These are phyloP conservation scores for Globisporangium solare DNA, from an alignment of 352 stramenopile species.

Conservation along the genomic window DNA sequence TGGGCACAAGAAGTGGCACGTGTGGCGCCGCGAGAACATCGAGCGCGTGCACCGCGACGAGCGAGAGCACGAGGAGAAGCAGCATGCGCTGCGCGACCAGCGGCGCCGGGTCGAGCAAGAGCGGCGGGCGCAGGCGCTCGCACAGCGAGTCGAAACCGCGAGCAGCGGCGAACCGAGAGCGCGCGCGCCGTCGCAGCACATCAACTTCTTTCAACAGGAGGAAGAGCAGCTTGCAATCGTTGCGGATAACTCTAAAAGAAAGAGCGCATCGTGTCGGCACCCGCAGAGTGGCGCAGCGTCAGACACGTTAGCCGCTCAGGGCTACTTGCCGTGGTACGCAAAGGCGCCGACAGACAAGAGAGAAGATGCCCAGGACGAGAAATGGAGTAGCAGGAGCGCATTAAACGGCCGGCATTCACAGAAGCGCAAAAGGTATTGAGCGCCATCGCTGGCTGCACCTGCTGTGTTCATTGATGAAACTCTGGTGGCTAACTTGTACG, in stretches of 20 bases:
- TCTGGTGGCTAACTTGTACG: not conserved
- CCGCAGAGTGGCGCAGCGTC: not conserved
- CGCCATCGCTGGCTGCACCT: not conserved
- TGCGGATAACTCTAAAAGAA: not conserved
- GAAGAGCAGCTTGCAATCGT: slow-evolving; percentile 8
- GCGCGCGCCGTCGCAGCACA: slow-evolving; percentile 11
- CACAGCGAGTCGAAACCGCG: not conserved
- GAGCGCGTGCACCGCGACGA: slow-evolving; percentile 73
- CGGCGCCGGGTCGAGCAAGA: slow-evolving; percentile 31
- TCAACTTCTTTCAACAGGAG: slow-evolving; percentile 42
- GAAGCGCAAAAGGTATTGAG: slow-evolving; percentile 33
- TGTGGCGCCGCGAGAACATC: slow-evolving; percentile 82
- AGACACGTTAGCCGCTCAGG: slow-evolving; percentile 32
- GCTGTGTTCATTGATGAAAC: not conserved
- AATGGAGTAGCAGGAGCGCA: slow-evolving; percentile 1
- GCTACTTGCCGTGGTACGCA: slow-evolving; percentile 41
- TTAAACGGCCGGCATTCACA: slow-evolving; percentile 16
- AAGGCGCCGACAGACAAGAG: not conserved
- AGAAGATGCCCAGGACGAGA: no score
- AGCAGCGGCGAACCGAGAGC: not conserved
- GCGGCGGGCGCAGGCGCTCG: slow-evolving; percentile 28
- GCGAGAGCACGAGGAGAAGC: slow-evolving; percentile 30
- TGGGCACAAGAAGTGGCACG: slow-evolving; percentile 82
- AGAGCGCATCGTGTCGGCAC: no score
- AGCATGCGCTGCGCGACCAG: slow-evolving; percentile 24